Evolutionary conservation across 1,284 basidiomycete species (phyloP).

Genomic region (Anthracocystis setariae): DNA sequence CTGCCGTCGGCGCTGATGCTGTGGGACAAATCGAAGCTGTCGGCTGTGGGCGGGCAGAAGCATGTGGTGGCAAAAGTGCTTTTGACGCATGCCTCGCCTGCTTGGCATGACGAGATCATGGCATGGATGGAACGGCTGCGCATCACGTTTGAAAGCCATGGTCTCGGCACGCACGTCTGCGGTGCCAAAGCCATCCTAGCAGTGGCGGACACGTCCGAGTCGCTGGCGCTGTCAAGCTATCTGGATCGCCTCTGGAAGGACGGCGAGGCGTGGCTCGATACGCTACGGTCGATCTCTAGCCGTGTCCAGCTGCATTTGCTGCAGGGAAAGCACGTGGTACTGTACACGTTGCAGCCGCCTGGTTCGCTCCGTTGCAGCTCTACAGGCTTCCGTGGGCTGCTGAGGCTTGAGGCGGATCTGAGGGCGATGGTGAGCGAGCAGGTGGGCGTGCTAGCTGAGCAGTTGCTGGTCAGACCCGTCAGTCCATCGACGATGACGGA

Average conservation of each 20-base stretch:
- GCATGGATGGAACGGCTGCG: conserved; percentile 49
- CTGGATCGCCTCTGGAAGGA: conserved; percentile 36
- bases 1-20: conserved; percentile 51
- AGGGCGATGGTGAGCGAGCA: conserved; percentile 36
- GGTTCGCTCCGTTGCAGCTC: conserved; percentile 12
- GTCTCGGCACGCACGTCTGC: conserved; percentile 45
- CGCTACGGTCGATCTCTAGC: conserved; percentile 39
- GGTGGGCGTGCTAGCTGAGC: conserved; percentile 38
- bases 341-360: conserved; percentile 44
- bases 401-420: conserved; percentile 42
- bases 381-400: conserved; percentile 27
- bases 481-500: conserved; percentile 42
- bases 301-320: conserved; percentile 30
- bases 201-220: conserved; percentile 30
- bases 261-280: conserved; percentile 45
- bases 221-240: conserved; percentile 34
- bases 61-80: conserved; percentile 52
- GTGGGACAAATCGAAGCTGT: conserved; percentile 62
- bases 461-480: conserved; percentile 40
- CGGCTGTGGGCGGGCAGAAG: conserved; percentile 53
- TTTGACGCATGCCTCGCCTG: conserved; percentile 35
- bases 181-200: conserved; percentile 28
- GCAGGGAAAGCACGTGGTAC: conserved; percentile 49
- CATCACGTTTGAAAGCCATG: conserved; percentile 37
- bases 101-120: conserved; percentile 43